Evolutionary conservation across 805 yeast species (phyloP).

Genomic region (Sugiyamaella americana): DNA sequence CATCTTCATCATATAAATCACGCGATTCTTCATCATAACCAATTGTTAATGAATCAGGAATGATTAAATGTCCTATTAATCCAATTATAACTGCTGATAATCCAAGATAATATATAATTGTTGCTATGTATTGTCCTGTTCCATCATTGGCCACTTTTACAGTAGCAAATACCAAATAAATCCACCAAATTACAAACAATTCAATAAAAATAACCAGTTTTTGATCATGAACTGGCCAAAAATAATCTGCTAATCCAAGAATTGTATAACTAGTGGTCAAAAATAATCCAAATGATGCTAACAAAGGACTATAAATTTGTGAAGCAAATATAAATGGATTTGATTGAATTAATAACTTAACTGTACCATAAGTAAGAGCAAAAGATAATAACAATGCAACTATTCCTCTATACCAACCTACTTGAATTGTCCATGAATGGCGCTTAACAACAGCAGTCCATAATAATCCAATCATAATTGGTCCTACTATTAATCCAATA

Average conservation of each 20-base stretch:
- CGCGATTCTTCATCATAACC: conserved; percentile 7
- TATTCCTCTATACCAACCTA: conserved; percentile 43
- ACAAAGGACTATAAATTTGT: conserved; percentile 43
- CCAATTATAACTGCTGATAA: conserved; percentile 39
- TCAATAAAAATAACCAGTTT: conserved; percentile 55
- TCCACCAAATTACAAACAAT: conserved; percentile 53
- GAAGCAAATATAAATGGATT: conserved; percentile 51
- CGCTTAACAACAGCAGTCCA: conserved; percentile 38
- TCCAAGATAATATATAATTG: conserved; percentile 36
- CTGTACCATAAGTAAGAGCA: conserved; percentile 32
- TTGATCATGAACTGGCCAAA: conserved; percentile 50
- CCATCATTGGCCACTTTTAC: conserved; percentile 44
- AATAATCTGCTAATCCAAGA: conserved; percentile 40
- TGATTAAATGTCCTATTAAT: conserved; percentile 36
- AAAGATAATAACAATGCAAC: conserved; percentile 34
- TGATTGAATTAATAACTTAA: conserved; percentile 37
- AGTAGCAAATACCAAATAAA: conserved; percentile 45
- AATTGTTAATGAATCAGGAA: conserved; percentile 16
- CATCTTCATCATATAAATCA: not conserved
- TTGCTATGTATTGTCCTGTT: conserved; percentile 40
- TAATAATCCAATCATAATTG: conserved; percentile 45
- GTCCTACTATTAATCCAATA: conserved; percentile 46
- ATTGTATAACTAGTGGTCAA: conserved; percentile 51
- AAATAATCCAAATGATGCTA: conserved; percentile 43
- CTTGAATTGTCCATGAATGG: conserved; percentile 13